phyloP scores from a whole-genome alignment of 2,329 filamentous ascomycete species.

The Helicocarpus griseus region DNA sequence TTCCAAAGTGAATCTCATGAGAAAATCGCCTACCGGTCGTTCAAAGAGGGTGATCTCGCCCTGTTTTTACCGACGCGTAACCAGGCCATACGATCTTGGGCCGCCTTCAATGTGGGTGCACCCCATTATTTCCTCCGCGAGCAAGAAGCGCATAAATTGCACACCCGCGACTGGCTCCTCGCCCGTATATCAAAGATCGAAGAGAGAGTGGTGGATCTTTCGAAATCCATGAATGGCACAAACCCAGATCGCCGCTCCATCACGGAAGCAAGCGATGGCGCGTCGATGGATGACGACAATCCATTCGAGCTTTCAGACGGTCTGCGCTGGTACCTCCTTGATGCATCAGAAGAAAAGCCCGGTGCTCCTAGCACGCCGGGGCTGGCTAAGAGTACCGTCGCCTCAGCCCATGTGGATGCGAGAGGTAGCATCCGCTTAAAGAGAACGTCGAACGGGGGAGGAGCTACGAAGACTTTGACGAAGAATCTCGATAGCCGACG shows the following conservation, averaged over 20 bases:
- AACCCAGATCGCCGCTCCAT: constrained; percentile 43
- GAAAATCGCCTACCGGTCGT: constrained; percentile 90
- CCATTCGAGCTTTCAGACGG: constrained; percentile 95
- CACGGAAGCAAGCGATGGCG: constrained; percentile 43
- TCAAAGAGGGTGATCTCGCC: constrained; percentile 92
- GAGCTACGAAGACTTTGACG: constrained; percentile 66
- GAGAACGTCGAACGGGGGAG: constrained; percentile 52
- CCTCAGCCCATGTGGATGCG: constrained; percentile 76
- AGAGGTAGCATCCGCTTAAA: constrained; percentile 54
- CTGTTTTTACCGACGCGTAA: constrained; percentile 91
- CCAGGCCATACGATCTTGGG: constrained; percentile 90
- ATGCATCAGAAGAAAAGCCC: constrained; percentile 86
- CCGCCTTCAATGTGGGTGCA: constrained; percentile 94
- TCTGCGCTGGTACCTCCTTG: constrained; percentile 89
- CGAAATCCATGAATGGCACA: constrained; percentile 57
- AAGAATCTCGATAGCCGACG: constrained; percentile 87
- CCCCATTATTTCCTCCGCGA: constrained; percentile 96
- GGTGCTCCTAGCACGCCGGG: constrained; percentile 87
- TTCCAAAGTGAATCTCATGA: constrained; percentile 80
- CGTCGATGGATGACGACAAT: constrained; percentile 75
- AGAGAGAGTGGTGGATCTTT: constrained; percentile 86
- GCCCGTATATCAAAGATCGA: constrained; percentile 86
- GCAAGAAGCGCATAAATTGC: constrained; percentile 76
- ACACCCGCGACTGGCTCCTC: constrained; percentile 87
- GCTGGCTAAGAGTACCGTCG: constrained; percentile 82